Conservation (phyloP, 495 filamentous ascomycete species). For the Chaetomium tenue region DNA sequence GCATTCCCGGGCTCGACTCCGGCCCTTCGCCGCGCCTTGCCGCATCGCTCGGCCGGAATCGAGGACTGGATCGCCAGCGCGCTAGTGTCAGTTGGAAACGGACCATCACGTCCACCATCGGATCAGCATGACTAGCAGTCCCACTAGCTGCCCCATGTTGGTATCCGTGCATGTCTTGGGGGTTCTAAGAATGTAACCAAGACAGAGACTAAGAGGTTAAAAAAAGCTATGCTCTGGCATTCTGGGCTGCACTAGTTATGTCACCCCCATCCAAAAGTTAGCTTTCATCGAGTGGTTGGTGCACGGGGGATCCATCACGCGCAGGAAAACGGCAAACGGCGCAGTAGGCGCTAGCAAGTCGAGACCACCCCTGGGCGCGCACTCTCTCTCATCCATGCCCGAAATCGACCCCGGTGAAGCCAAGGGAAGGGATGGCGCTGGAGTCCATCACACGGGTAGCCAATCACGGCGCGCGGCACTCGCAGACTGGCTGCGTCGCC, state of each 20-base stretch:
- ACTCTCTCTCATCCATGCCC: background rate
- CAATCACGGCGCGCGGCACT: background rate
- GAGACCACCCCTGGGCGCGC: background rate
- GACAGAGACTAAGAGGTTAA: no score
- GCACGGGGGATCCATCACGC: background rate
- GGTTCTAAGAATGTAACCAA: background rate
- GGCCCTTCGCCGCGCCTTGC: background rate
- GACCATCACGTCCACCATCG: background rate
- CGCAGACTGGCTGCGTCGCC: background rate
- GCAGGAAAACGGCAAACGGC: background rate
- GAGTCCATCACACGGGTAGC: conserved; percentile 5
- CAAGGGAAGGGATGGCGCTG: conserved; percentile 3
- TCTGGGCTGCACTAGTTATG: background rate
- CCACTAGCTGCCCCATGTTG: background rate
- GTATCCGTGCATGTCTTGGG: background rate
- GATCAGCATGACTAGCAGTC: no score
- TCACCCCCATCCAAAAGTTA: background rate
- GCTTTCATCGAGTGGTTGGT: background rate
- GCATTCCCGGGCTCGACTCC: background rate
- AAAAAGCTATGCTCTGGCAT: no score
- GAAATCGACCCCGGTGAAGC: background rate
- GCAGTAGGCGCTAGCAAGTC: background rate
- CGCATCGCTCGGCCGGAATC: background rate
- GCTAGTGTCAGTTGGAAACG: conserved; percentile 5
- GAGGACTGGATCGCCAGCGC: background rate